These are phyloP conservation scores for Trypanosoma avium DNA, from an alignment of 208 protist genomes.

Conservation along the genomic window DNA sequence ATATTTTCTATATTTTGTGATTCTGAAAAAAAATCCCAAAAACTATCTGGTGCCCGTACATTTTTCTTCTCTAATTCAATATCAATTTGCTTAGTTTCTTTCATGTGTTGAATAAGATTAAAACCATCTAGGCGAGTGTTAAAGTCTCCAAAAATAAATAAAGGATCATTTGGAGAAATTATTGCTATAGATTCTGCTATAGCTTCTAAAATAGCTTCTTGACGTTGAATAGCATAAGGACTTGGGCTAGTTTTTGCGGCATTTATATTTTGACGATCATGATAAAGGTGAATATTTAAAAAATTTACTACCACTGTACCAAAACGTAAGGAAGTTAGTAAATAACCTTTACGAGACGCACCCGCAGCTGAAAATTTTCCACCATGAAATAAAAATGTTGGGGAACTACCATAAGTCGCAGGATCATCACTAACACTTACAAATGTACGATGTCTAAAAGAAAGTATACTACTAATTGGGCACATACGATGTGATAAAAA, in stretches of 20 bases:
- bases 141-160: slow-evolving; percentile 82
- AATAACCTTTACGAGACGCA: slow-evolving; percentile 68
- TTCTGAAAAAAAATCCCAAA: slow-evolving; percentile 53
- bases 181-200: slow-evolving; percentile 53
- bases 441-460: slow-evolving; percentile 77
- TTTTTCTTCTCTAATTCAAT: slow-evolving; percentile 40
- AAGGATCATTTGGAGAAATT: slow-evolving; percentile 48
- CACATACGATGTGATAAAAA: slow-evolving; percentile 75
- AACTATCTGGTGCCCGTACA: slow-evolving; percentile 44
- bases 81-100: slow-evolving; percentile 35
- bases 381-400: slow-evolving; percentile 49
- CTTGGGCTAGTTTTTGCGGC: slow-evolving; percentile 48
- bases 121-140: slow-evolving; percentile 67
- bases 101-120: slow-evolving; percentile 33
- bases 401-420: slow-evolving; percentile 60
- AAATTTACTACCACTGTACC: slow-evolving; percentile 62
- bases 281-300: slow-evolving; percentile 73
- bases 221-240: slow-evolving; percentile 44
- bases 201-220: slow-evolving; percentile 57
- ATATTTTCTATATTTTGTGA: slow-evolving; percentile 26
- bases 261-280: slow-evolving; percentile 65
- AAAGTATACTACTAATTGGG: slow-evolving; percentile 72
- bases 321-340: slow-evolving; percentile 73
- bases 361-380: slow-evolving; percentile 59
- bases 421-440: slow-evolving; percentile 76